Percentiles rank a stretch among this genome's conserved stretches.
Evolutionary conservation across 2,329 filamentous ascomycete species (phyloP).

Genomic region (Malbranchea zuffiana): DNA sequence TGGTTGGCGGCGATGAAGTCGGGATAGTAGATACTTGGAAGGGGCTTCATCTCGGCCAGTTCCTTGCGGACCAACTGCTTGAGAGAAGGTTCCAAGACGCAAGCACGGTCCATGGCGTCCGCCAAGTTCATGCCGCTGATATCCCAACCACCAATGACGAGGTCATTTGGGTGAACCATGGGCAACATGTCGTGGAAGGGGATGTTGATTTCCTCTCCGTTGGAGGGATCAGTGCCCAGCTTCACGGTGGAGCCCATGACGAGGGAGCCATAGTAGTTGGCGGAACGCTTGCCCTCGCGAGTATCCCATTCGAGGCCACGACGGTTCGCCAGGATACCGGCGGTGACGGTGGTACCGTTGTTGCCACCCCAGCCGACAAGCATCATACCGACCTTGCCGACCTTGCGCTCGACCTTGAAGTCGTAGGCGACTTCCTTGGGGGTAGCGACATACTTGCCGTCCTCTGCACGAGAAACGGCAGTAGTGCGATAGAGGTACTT

Average conservation of each 20-base stretch:
- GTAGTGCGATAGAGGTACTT: constrained; percentile 97
- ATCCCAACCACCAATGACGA: constrained; percentile 93
- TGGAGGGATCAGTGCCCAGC: constrained; percentile 77
- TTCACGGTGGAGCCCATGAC: constrained; percentile 97
- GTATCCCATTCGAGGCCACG: constrained; percentile 82
- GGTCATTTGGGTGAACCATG: constrained; percentile 94
- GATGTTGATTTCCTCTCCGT: constrained; percentile 83
- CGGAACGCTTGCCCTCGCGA: constrained; percentile 68
- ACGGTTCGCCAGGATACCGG: constrained; percentile 92
- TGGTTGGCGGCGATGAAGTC: constrained; percentile 99
- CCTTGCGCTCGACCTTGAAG: constrained; percentile 92
- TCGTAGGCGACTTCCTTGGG: constrained; percentile 86
- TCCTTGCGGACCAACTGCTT: constrained; percentile 87
- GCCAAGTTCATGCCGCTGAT: constrained; percentile 86
- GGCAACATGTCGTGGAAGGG: constrained; percentile 89
- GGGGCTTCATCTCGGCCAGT: constrained; percentile 76
- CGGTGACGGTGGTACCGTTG: constrained; percentile 94
- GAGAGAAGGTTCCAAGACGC: constrained; percentile 87
- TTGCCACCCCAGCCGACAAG: constrained; percentile 96
- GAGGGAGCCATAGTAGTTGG: constrained; percentile 98
- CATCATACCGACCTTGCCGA: constrained; percentile 94
- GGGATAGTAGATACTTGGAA: constrained; percentile 95
- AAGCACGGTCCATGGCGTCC: constrained; percentile 87
- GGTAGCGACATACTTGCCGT: constrained; percentile 69
- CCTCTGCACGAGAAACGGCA: constrained; percentile 56